Conservation (phyloP, 2,329 filamentous ascomycete genomes). For the Lecanicillium sp. region DNA sequence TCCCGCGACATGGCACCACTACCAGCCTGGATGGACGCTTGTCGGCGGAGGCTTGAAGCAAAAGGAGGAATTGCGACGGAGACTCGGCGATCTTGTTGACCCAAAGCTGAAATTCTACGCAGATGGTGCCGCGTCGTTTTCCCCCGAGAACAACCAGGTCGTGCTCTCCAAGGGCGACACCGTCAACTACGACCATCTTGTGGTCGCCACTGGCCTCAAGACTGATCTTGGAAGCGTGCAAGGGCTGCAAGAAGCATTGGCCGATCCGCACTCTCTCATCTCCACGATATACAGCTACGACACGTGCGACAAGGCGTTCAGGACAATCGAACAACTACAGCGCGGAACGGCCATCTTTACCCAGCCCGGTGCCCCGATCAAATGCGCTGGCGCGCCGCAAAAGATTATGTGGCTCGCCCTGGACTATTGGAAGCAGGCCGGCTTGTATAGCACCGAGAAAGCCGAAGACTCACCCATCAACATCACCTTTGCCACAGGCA, state of each 20-base stretch:
- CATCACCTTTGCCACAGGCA: conserved; percentile 46
- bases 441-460: conserved; percentile 36
- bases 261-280: conserved; percentile 36
- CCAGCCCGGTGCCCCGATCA: conserved; percentile 48
- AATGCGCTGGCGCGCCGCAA: conserved; percentile 54
- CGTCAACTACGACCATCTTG: conserved; percentile 54
- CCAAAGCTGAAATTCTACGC: conserved; percentile 55
- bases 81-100: conserved; percentile 43
- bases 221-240: conserved; percentile 43
- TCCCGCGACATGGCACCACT: conserved; percentile 55
- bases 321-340: conserved; percentile 35
- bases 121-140: conserved; percentile 38
- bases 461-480: conserved; percentile 34
- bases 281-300: conserved; percentile 52
- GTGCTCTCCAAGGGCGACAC: conserved; percentile 46
- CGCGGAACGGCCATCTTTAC: conserved; percentile 50
- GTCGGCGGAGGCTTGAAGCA: conserved; percentile 58
- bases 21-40: conserved; percentile 63
- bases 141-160: conserved; percentile 47
- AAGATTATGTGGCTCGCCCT: conserved; percentile 56
- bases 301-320: conserved; percentile 43
- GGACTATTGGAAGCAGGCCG: conserved; percentile 47
- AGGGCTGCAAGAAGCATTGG: conserved; percentile 48
- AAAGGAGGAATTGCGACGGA: conserved; percentile 47
- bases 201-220: conserved; percentile 51